Percentiles rank a stretch among this genome's conserved stretches.
Evolutionary conservation across 1,139 yeast genomes (phyloP).

Genomic region (Hansenula lynferdii): DNA sequence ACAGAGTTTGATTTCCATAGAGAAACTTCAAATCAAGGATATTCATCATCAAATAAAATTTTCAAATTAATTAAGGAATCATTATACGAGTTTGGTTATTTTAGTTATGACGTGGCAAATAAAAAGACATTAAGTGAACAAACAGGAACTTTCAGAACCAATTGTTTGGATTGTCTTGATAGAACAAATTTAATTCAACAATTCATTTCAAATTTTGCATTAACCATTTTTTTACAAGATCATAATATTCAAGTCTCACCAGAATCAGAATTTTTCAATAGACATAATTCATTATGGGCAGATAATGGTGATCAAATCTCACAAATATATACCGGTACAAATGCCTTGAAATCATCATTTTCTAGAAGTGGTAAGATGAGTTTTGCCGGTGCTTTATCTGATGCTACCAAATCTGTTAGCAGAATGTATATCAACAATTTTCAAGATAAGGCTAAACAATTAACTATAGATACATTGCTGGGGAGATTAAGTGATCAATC

Average conservation of each 20-base stretch:
- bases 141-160: conserved; percentile 85
- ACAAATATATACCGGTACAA: conserved; percentile 95
- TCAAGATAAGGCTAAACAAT: conserved; percentile 86
- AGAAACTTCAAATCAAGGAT: conserved; percentile 86
- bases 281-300: conserved; percentile 90
- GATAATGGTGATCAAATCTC: conserved; percentile 97
- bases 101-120: conserved; percentile 50
- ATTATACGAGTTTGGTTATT: conserved; percentile 76
- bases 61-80: conserved; percentile 60
- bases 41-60: conserved; percentile 74
- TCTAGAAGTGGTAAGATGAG: conserved; percentile 96
- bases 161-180: conserved; percentile 93
- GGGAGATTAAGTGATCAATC: conserved; percentile 74
- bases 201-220: conserved; percentile 62
- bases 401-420: conserved; percentile 92
- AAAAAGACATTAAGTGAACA: conserved; percentile 63
- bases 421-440: conserved; percentile 95
- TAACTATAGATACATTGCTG: conserved; percentile 76
- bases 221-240: conserved; percentile 62
- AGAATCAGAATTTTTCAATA: conserved; percentile 46
- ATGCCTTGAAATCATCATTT: conserved; percentile 90
- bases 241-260: conserved; percentile 33
- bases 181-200: conserved; percentile 93
- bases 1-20: conserved; percentile 93
- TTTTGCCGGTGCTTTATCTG: conserved; percentile 92